Base-by-base conservation (phyloP, 139 green algal genomes). In the Asterochloris sp. region DNA sequence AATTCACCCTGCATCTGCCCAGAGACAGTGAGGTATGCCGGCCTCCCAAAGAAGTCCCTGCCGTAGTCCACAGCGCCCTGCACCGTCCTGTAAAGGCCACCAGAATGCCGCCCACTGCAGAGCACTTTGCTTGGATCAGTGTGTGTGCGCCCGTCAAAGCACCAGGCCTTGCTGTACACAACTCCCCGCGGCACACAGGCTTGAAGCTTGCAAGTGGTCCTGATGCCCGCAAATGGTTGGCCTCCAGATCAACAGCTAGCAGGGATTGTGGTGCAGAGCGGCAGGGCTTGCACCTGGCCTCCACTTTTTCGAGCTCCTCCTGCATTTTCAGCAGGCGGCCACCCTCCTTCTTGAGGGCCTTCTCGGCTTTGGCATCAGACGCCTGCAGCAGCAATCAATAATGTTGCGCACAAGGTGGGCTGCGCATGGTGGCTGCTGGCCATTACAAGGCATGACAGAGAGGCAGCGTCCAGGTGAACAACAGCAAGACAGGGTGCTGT, bases 11-110 rank as follows among this genome's bases (percentile, higher is more conserved):
- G 90, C 23, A 91, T 21, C 77, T 86, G 82, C 24, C 82, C 82
- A 6, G 82, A 85, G 24, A 85, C 97, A 1, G 97, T 99, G 15
- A 99, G 90, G 90, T 91, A 99, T 19, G 97, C 86, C 11, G 92
- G 88, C 80, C 89, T 87, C 64, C 87, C 90, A 86, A 99, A 99
- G 83, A 99, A 99, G 92, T 99, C 97, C 74, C 96, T 81, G 13
- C 73, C 85, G 89, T 98, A 99, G 89, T 98, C 96, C 0, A 98
- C 77, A 12, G 21, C 81, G 62, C 91, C 90, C 15, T 91, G 84
- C 12, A 76, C 69, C 23, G 27, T 89, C 24, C 83, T 79, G 12
- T 80, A 73, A 12, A 95, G 80, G 60, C 89, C 91, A 68, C 88
- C 90, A 54, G 81, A 79, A 11, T 84, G 79, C 62, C 85, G 74